phyloP scores from a whole-genome alignment of 2,329 filamentous ascomycete species.

The Lasiodiplodia hormozganensis region DNA sequence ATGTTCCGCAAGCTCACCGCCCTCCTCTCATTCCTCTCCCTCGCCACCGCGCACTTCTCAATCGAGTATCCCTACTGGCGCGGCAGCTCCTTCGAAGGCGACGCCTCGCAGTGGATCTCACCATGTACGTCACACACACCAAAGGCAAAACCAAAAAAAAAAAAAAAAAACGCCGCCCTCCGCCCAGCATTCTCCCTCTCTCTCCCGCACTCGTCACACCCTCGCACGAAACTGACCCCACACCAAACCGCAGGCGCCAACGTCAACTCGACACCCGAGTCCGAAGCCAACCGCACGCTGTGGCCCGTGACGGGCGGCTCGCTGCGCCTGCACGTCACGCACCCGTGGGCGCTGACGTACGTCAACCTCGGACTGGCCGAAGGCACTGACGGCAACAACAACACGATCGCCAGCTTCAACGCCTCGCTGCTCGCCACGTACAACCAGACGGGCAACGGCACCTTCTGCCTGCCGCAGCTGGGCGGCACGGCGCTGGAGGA shows the following conservation, averaged over 20 bases:
- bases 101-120: slow-evolving; percentile 48
- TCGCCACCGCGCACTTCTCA: slow-evolving; percentile 49
- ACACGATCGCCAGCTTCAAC: slow-evolving; percentile 51
- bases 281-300: slow-evolving; percentile 50
- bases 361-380: slow-evolving; percentile 35
- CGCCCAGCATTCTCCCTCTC: background rate
- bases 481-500: slow-evolving; percentile 34
- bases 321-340: slow-evolving; percentile 49
- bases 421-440: slow-evolving; percentile 52
- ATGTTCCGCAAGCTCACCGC: background rate
- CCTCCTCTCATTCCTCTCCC: background rate
- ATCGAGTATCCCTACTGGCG: slow-evolving; percentile 52
- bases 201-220: background rate
- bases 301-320: slow-evolving; percentile 56
- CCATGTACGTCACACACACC: slow-evolving; percentile 43
- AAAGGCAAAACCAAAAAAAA: too few species aligned
- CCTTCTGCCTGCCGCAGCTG: slow-evolving; percentile 53
- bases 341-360: slow-evolving; percentile 54
- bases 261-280: slow-evolving; percentile 46
- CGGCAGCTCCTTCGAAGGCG: slow-evolving; percentile 48
- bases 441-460: slow-evolving; percentile 58
- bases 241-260: slow-evolving; percentile 43
- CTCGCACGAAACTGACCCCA: slow-evolving; percentile 11
- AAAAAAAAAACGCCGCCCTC: too few species aligned
- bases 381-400: background rate